Base-by-base conservation (phyloP, 2,329 filamentous ascomycete species). In the Lanzia echinophila region DNA sequence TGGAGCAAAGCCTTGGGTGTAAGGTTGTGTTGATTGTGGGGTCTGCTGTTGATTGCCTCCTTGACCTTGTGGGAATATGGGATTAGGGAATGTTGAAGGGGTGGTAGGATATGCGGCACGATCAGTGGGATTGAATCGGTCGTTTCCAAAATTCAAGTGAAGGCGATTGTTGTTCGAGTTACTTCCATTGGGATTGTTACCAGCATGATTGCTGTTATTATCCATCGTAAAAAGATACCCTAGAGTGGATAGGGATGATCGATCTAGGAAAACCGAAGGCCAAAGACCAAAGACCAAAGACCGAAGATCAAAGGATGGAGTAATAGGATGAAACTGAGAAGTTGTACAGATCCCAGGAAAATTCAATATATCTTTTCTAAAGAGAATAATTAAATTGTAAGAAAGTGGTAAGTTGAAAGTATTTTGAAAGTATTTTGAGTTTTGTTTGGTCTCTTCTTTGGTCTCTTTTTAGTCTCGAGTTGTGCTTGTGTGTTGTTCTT, bases 51-150 rank as follows among this genome's bases (percentile, higher is more conserved):
- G 57, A 47, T 65, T 24, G 54, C 70, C 69, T 47, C 69, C 59
- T 67, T 66, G 62, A 28, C 57, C 59, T 53, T 68, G 62, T 28
- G 61, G 62, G 55, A 65, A 65, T 69, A 95, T 87, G 57, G 91
- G 91, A 73, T 97, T 92, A 12, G 92, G 92, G 68, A 97, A 97
- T 56, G 91, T 96, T 61, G 92, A 96, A 50, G 92, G 92, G 10
- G 92, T 96, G 50, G 92, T 90, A 63, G 87, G 88, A 77, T 88
- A 90, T 62, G 83, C 24, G 8, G 24, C 77, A 68, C 86, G 79
- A 69, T 86, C 86, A 79, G 47, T 53, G 17, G 50, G 48, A 81
- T 71, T 86, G 86, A 67, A 88, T 78, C 67, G 81, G 60, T 81
- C 81, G 66, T 72, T 73, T 33, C 74, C 64, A 33, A 65, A 60